Conservation (phyloP, 1,139 yeast species). For the Blastobotrys arbuscula region DNA sequence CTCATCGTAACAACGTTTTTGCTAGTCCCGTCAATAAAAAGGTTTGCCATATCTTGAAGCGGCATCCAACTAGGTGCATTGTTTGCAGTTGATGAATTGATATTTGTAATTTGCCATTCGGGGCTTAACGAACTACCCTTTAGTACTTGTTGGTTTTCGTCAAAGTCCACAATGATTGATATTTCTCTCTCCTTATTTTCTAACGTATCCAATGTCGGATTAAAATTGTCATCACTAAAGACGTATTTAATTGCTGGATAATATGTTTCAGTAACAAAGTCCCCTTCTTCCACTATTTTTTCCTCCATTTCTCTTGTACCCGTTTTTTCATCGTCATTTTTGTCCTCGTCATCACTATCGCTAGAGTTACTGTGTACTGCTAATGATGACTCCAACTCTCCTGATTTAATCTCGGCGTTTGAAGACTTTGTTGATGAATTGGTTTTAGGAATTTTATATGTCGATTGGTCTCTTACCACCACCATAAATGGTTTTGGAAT, state of each 20-base stretch:
- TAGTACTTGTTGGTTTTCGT: conserved; percentile 30
- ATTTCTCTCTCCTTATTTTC: conserved; percentile 30
- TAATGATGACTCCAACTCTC: background rate
- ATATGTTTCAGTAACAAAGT: conserved; percentile 14
- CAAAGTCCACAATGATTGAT: conserved; percentile 36
- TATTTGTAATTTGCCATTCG: conserved; percentile 36
- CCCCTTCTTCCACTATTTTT: background rate
- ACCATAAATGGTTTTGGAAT: conserved; percentile 7
- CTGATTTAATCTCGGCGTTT: background rate
- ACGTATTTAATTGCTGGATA: conserved; percentile 38
- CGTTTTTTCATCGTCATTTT: background rate
- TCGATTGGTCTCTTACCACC: conserved; percentile 8
- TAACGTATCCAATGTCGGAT: conserved; percentile 33
- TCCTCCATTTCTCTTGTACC: background rate
- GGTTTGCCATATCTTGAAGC: conserved; percentile 16
- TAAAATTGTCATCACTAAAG: conserved; percentile 36
- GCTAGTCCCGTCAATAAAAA: conserved; percentile 23
- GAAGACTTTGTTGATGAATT: background rate
- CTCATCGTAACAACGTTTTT: conserved; percentile 13
- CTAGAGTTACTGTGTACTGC: background rate
- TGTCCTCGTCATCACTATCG: background rate
- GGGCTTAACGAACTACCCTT: conserved; percentile 33
- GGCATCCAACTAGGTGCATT: conserved; percentile 20
- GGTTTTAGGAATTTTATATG: conserved; percentile 3
- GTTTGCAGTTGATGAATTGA: conserved; percentile 17